Percentiles rank a stretch among this genome's conserved stretches.
phyloP scores from a whole-genome alignment of 225 moss, liverwort and hornwort genomes.

The Marchantia polymorpha region DNA sequence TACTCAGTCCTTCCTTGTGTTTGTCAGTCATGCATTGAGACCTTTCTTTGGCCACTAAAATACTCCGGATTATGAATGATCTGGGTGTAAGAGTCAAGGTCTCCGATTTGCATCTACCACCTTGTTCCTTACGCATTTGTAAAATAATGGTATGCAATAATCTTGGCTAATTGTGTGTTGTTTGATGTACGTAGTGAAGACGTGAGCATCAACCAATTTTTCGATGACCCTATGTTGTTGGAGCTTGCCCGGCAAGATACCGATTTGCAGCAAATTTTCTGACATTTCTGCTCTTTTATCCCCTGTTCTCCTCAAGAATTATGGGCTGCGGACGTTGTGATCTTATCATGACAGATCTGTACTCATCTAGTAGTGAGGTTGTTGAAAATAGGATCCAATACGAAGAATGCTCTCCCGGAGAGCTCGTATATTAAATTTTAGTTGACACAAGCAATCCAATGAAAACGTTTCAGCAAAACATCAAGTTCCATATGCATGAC shows the following conservation, averaged over 20 bases:
- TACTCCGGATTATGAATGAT: too few species aligned
- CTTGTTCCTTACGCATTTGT: too few species aligned
- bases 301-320: neutral
- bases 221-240: constrained; percentile 96
- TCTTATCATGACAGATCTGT: neutral
- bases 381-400: neutral
- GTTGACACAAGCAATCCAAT: neutral
- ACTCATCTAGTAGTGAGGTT: neutral
- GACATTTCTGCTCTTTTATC: neutral
- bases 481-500: neutral
- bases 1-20: too few species aligned
- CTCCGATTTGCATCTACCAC: too few species aligned
- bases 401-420: neutral
- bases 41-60: too few species aligned
- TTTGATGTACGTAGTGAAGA: constrained; percentile 64
- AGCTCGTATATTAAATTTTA: constrained; percentile 19
- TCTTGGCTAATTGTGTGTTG: neutral
- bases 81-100: too few species aligned
- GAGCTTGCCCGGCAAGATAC: constrained; percentile 99
- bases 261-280: constrained; percentile 96
- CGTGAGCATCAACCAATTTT: constrained; percentile 97
- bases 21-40: too few species aligned
- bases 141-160: too few species aligned
- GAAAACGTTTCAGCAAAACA: neutral
- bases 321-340: neutral